These are phyloP conservation scores for Prunella vulgaris DNA, from an alignment of 257 asterid species.

Conservation along the genomic window DNA sequence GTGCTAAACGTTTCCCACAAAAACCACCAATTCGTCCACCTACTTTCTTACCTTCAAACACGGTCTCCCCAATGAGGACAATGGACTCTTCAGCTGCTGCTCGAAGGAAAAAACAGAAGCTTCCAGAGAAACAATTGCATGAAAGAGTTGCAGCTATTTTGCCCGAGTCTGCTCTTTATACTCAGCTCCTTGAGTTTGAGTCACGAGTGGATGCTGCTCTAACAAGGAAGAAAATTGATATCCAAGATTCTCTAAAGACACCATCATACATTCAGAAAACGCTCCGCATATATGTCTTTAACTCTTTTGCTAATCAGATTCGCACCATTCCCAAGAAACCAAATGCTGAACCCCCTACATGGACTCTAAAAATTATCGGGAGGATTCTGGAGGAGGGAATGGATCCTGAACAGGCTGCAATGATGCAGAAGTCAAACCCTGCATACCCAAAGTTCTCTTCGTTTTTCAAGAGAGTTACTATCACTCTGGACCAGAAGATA, in stretches of 20 bases:
- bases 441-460: constrained; percentile 80
- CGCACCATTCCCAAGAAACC: constrained; percentile 80
- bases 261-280: constrained; percentile 81
- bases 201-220: constrained; percentile 89
- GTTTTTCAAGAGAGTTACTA: constrained; percentile 84
- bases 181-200: constrained; percentile 95
- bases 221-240: constrained; percentile 86
- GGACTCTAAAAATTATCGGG: constrained; percentile 95
- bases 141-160: constrained; percentile 92
- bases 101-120: constrained; percentile 91
- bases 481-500: constrained; percentile 80
- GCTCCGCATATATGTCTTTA: constrained; percentile 81
- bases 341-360: constrained; percentile 80
- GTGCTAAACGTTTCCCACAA: constrained; percentile 65
- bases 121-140: constrained; percentile 84
- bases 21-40: constrained; percentile 92
- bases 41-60: constrained; percentile 41
- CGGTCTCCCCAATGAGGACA: constrained; percentile 66
- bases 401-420: constrained; percentile 84
- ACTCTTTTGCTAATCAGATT: constrained; percentile 81
- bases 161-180: constrained; percentile 93
- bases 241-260: constrained; percentile 81
- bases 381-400: constrained; percentile 89
- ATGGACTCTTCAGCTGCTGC: constrained; percentile 87
- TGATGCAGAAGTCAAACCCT: constrained; percentile 71